Conservation (phyloP, 2,329 filamentous ascomycete genomes). For the Apiospora sp. region DNA sequence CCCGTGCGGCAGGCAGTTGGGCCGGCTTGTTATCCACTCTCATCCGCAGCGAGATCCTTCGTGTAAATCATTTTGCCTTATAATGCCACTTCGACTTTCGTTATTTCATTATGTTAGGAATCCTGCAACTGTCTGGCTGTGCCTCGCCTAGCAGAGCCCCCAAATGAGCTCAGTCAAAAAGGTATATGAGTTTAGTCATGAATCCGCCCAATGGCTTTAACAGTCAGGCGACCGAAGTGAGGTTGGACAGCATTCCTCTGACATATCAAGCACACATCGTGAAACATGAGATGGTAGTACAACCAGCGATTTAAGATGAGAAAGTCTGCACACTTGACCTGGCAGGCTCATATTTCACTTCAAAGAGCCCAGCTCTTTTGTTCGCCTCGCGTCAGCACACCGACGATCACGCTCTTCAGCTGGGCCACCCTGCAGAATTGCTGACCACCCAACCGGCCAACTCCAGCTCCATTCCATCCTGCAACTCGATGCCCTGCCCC, state of each 20-base stretch:
- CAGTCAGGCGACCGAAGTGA: neutral
- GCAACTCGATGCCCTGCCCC: neutral
- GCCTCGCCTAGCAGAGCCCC: too few species aligned
- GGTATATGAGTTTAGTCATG: neutral
- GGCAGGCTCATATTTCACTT: neutral
- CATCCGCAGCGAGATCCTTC: neutral
- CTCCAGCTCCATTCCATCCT: constrained; percentile 26
- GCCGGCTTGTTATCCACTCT: neutral
- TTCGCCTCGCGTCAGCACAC: constrained; percentile 17
- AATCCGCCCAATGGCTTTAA: neutral
- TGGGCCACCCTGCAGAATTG: neutral
- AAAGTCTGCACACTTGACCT: neutral
- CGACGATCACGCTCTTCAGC: neutral
- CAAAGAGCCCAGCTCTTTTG: neutral
- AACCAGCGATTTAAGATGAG: neutral
- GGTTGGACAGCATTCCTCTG: neutral
- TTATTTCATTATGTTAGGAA: neutral
- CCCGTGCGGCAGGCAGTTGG: neutral
- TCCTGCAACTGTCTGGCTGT: neutral
- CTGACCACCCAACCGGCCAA: constrained; percentile 24
- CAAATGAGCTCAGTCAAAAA: too few species aligned
- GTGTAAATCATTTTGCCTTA: too few species aligned
- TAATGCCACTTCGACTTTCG: neutral
- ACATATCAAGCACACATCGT: neutral
- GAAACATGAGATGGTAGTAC: neutral